phyloP scores from a whole-genome alignment of 306 rosid genomes.

The Rosa chinensis region DNA sequence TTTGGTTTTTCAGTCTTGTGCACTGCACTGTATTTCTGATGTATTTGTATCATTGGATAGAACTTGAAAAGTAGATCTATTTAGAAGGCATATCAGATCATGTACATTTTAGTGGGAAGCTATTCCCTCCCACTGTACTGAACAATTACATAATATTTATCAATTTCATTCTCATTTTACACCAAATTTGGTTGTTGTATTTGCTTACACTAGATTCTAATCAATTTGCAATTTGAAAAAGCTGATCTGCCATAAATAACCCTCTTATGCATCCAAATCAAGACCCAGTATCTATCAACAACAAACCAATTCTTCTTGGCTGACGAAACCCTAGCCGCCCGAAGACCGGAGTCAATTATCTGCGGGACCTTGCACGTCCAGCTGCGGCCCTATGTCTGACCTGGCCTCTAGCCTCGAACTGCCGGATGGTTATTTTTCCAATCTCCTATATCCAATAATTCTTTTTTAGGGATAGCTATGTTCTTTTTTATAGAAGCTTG shows the following conservation, averaged over 20 bases:
- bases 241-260: background rate
- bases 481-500: too few species aligned
- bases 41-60: conserved; percentile 17
- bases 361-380: too few species aligned
- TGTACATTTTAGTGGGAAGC: background rate
- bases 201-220: background rate
- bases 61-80: conserved; percentile 20
- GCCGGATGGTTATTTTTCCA: too few species aligned
- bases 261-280: too few species aligned
- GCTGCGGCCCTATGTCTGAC: too few species aligned
- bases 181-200: background rate
- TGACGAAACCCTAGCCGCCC: too few species aligned
- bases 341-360: too few species aligned
- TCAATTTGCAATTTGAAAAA: background rate
- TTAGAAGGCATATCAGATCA: background rate
- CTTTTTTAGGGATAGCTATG: too few species aligned
- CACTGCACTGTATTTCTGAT: background rate
- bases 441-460: too few species aligned
- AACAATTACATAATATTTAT: conserved; percentile 6
- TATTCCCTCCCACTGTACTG: conserved; percentile 12
- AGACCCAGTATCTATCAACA: too few species aligned
- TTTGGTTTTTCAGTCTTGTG: conserved; percentile 7
- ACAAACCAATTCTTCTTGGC: too few species aligned
- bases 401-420: too few species aligned
- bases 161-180: conserved; percentile 12